Percentiles rank a stretch among this genome's conserved stretches.
These are phyloP conservation scores for Albatrellus ellisii DNA, from an alignment of 768 basidiomycete genomes.

Conservation along the genomic window DNA sequence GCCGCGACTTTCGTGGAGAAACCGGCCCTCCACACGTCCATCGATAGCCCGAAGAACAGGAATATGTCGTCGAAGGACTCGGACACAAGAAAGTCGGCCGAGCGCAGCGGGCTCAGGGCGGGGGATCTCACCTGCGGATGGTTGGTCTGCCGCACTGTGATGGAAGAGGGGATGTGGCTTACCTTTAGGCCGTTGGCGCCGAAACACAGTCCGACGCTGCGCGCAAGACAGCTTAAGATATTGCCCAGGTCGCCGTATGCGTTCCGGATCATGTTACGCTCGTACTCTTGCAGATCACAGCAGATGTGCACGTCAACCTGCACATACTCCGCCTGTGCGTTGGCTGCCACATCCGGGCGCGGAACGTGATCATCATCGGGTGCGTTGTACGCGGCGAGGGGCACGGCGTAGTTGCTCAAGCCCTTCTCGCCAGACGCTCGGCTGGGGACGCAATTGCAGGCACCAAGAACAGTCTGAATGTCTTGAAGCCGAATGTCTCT, in stretches of 20 bases:
- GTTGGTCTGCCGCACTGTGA: slow-evolving; percentile 9
- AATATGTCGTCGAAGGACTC: slow-evolving; percentile 35
- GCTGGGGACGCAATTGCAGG: slow-evolving; percentile 22
- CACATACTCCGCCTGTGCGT: slow-evolving; percentile 18
- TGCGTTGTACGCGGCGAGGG: slow-evolving; percentile 25
- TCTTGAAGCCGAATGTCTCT: slow-evolving; percentile 9
- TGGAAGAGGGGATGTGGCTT: not conserved
- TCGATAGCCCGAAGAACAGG: slow-evolving; percentile 43
- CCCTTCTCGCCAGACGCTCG: slow-evolving; percentile 36
- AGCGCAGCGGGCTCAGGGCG: slow-evolving; percentile 19
- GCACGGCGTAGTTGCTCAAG: slow-evolving; percentile 53
- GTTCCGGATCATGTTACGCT: slow-evolving; percentile 40
- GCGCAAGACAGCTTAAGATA: slow-evolving; percentile 46
- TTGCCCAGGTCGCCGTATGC: slow-evolving; percentile 64
- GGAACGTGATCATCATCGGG: no score
- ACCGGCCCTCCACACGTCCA: slow-evolving; percentile 35
- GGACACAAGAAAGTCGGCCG: slow-evolving; percentile 35
- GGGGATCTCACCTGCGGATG: slow-evolving; percentile 28
- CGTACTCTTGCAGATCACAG: slow-evolving; percentile 32
- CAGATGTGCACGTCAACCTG: slow-evolving; percentile 61
- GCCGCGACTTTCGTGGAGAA: slow-evolving; percentile 40
- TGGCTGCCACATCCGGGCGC: slow-evolving; percentile 24
- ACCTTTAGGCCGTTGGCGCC: slow-evolving; percentile 50
- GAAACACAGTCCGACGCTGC: slow-evolving; percentile 35
- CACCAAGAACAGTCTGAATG: slow-evolving; percentile 29